phyloP scores from a whole-genome alignment of 495 filamentous ascomycete species.

The Penicillium ucsense region DNA sequence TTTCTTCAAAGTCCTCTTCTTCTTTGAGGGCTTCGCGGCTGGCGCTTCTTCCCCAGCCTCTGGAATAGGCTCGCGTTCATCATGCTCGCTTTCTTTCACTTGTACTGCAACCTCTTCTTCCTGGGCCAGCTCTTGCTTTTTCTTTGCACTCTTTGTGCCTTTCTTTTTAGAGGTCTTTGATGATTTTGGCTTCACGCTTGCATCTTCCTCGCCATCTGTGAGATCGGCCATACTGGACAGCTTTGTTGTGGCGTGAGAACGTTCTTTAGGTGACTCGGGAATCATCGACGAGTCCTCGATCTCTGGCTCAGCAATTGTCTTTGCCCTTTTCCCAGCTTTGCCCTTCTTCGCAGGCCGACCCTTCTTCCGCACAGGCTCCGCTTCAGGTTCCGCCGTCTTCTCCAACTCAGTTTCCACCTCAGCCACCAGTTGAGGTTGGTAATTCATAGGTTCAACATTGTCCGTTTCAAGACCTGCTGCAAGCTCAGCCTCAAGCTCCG shows the following conservation, averaged over 20 bases:
- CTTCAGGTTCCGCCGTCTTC: constrained; percentile 3
- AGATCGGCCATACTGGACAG: not conserved
- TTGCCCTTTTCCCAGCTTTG: constrained; percentile 29
- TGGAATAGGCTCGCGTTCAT: constrained; percentile 10
- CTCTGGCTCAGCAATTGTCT: constrained; percentile 12
- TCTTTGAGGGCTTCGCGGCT: constrained; percentile 17
- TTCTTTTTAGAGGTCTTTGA: constrained; percentile 20
- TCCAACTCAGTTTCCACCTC: constrained; percentile 14
- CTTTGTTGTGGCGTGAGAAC: not conserved
- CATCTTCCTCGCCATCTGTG: constrained; percentile 30
- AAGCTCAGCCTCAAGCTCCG: constrained; percentile 59
- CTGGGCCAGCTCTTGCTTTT: constrained; percentile 20
- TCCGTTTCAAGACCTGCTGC: constrained; percentile 50
- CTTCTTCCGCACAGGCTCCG: constrained; percentile 18
- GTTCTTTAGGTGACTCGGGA: constrained; percentile 1
- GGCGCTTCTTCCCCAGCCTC: constrained; percentile 26
- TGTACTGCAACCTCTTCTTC: constrained; percentile 8
- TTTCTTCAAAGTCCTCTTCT: constrained; percentile 24
- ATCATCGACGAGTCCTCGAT: too few species aligned
- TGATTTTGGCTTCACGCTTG: constrained; percentile 12
- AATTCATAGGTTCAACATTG: constrained; percentile 1
- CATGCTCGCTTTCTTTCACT: constrained; percentile 20
- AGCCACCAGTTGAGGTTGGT: too few species aligned
- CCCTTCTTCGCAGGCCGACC: constrained; percentile 30
- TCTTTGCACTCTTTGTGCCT: constrained; percentile 14